These are phyloP conservation scores for Peronospora farinosa DNA, from an alignment of 352 stramenopile genomes.

Conservation along the genomic window DNA sequence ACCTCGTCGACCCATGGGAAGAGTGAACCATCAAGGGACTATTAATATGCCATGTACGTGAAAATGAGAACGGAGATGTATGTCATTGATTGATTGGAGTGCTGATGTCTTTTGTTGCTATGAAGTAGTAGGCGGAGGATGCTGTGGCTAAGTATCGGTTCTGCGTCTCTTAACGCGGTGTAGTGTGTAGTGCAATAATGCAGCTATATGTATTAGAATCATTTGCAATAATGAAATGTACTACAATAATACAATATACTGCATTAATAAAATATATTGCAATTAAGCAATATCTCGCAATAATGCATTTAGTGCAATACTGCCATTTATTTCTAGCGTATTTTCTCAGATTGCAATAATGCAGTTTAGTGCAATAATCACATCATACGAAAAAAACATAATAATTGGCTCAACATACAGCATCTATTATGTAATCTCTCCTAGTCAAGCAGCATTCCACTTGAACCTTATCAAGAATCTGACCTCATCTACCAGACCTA, in stretches of 20 bases:
- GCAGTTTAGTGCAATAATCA: too few relatives aligned
- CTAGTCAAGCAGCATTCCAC: slow-evolving; percentile 9
- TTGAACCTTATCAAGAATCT: slow-evolving; percentile 9
- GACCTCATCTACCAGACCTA: slow-evolving; percentile 16
- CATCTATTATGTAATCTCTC: slow-evolving; percentile 35
- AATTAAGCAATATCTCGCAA: too few relatives aligned
- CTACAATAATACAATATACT: too few relatives aligned
- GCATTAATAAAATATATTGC: too few relatives aligned
- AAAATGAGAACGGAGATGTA: neutral
- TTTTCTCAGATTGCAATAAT: too few relatives aligned
- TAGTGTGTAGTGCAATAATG: too few relatives aligned
- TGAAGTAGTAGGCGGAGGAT: slow-evolving; percentile 50
- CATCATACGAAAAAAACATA: neutral
- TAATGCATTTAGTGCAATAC: too few relatives aligned
- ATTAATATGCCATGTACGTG: slow-evolving; percentile 59
- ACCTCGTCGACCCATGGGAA: slow-evolving; percentile 50
- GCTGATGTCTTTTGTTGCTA: slow-evolving; percentile 7
- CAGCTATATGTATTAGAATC: neutral
- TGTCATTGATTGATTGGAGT: neutral
- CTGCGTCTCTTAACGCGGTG: neutral
- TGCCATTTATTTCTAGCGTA: too few relatives aligned
- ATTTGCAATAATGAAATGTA: neutral
- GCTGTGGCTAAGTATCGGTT: slow-evolving; percentile 32
- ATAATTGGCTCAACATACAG: slow-evolving; percentile 14
- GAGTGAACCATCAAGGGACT: slow-evolving; percentile 40